Evolutionary conservation across 352 stramenopile genomes (phyloP).

Genomic region (Phytopythium oedochilum): DNA sequence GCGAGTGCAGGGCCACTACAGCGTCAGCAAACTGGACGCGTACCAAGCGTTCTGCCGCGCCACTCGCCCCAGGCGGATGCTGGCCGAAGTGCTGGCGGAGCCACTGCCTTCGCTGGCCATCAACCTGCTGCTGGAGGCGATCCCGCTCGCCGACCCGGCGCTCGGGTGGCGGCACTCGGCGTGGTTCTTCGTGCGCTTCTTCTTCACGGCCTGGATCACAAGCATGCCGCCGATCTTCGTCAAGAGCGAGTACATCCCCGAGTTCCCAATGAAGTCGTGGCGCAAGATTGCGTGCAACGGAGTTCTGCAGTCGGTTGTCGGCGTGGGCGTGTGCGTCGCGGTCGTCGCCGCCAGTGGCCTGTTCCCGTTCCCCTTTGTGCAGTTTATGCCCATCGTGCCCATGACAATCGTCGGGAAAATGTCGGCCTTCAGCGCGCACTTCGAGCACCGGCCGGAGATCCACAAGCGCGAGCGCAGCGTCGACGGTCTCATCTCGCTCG

Average conservation of each 20-base stretch:
- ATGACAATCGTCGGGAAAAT: slow-evolving; percentile 12
- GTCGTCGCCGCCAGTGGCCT: slow-evolving; percentile 11
- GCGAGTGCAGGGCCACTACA: slow-evolving; percentile 18
- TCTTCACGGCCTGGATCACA: slow-evolving; percentile 11
- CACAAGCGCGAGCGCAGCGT: slow-evolving; percentile 15
- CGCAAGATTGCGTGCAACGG: slow-evolving; percentile 4
- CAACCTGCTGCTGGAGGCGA: slow-evolving; percentile 20
- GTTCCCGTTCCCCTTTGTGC: slow-evolving; percentile 27
- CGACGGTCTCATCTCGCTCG: slow-evolving; percentile 15
- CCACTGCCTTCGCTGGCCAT: slow-evolving; percentile 14
- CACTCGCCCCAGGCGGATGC: slow-evolving; percentile 1
- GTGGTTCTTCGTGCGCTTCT: slow-evolving; percentile 23
- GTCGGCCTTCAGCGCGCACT: slow-evolving; percentile 4
- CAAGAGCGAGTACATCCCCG: slow-evolving; percentile 21
- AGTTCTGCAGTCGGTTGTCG: slow-evolving; percentile 10
- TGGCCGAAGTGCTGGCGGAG: slow-evolving; percentile 13
- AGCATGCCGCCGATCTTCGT: slow-evolving; percentile 9
- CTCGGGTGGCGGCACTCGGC: slow-evolving; percentile 8
- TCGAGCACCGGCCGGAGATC: slow-evolving; percentile 10
- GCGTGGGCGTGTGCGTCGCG: slow-evolving; percentile 13
- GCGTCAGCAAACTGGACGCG: slow-evolving; percentile 26
- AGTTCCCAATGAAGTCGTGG: slow-evolving; percentile 12
- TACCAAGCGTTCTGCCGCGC: slow-evolving; percentile 13
- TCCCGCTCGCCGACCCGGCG: slow-evolving; percentile 13
- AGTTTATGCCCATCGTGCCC: slow-evolving; percentile 12